Evolutionary conservation across 2,329 filamentous ascomycete species (phyloP).

Genomic region (Fusarium brachygibbosum): DNA sequence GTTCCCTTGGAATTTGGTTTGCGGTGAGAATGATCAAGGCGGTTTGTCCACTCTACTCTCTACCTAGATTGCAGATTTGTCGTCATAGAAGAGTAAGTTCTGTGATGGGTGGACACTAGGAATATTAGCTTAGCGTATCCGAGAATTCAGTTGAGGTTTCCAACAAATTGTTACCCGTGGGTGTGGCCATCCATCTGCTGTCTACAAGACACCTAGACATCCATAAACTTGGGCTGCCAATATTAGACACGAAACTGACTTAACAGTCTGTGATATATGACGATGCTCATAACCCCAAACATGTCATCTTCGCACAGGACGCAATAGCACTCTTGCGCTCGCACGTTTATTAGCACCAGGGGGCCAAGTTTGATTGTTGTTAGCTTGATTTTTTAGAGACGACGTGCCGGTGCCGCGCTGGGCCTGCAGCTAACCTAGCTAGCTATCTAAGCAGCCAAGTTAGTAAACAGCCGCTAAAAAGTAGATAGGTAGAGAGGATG

Average conservation of each 20-base stretch:
- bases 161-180: not conserved
- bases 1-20: slow-evolving; percentile 18
- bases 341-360: slow-evolving; percentile 13
- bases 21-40: slow-evolving; percentile 15
- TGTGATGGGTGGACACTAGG: slow-evolving; percentile 11
- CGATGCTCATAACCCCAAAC: slow-evolving; percentile 5
- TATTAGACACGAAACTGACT: slow-evolving; percentile 15
- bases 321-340: slow-evolving; percentile 13
- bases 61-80: slow-evolving; percentile 10
- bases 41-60: not conserved
- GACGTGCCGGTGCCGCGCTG: slow-evolving; percentile 32
- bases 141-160: slow-evolving; percentile 6
- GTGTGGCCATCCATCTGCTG: not conserved
- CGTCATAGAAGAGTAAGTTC: slow-evolving; percentile 29
- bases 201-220: not conserved
- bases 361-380: slow-evolving; percentile 33
- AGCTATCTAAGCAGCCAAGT: slow-evolving; percentile 19
- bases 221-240: not conserved
- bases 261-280: slow-evolving; percentile 17
- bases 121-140: slow-evolving; percentile 15
- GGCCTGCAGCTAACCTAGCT: slow-evolving; percentile 19
- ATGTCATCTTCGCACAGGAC: slow-evolving; percentile 33
- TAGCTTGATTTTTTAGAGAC: slow-evolving; percentile 19
- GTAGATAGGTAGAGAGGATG: not conserved
- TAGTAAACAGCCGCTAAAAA: not conserved